phyloP scores from a whole-genome alignment of 139 green algal genomes.

The Volvox reticuliferus region DNA sequence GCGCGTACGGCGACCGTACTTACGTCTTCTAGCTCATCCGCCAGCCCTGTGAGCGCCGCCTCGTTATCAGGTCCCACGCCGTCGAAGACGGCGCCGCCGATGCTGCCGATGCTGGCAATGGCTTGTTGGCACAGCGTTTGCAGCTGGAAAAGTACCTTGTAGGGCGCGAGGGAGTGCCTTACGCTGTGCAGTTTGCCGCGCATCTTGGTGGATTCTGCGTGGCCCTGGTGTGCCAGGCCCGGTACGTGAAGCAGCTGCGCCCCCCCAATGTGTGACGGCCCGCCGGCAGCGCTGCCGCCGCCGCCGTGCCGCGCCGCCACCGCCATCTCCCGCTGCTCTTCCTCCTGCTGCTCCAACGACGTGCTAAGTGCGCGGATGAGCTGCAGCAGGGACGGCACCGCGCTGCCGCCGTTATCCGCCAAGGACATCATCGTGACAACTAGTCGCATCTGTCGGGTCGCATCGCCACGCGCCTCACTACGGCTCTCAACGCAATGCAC shows the following conservation, averaged over 20 bases:
- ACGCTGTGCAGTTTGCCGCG: slow-evolving; percentile 33
- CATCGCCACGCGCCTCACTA: background rate
- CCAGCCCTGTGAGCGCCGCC: background rate
- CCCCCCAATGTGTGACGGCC: background rate
- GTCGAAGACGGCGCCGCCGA: background rate
- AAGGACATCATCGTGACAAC: background rate
- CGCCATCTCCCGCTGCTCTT: slow-evolving; percentile 9
- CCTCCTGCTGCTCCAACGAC: background rate
- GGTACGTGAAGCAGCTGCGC: background rate
- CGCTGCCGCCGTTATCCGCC: background rate
- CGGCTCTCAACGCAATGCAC: slow-evolving; percentile 32
- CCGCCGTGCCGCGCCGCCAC: background rate
- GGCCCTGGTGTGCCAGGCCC: slow-evolving; percentile 11
- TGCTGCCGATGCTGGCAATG: background rate
- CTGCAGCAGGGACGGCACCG: background rate
- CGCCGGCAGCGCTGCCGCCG: background rate
- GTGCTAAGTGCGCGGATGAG: background rate
- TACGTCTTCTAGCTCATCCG: slow-evolving; percentile 26
- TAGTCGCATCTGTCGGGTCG: slow-evolving; percentile 16
- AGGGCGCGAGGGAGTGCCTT: slow-evolving; percentile 10
- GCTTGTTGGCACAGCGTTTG: slow-evolving; percentile 6
- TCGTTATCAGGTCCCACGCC: too few relatives aligned
- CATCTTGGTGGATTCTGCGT: background rate
- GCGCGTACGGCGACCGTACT: slow-evolving; percentile 1
- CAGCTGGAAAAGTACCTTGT: slow-evolving; percentile 37